These are phyloP conservation scores for Daldinia concentrica DNA, from an alignment of 495 filamentous ascomycete genomes.

Conservation along the genomic window DNA sequence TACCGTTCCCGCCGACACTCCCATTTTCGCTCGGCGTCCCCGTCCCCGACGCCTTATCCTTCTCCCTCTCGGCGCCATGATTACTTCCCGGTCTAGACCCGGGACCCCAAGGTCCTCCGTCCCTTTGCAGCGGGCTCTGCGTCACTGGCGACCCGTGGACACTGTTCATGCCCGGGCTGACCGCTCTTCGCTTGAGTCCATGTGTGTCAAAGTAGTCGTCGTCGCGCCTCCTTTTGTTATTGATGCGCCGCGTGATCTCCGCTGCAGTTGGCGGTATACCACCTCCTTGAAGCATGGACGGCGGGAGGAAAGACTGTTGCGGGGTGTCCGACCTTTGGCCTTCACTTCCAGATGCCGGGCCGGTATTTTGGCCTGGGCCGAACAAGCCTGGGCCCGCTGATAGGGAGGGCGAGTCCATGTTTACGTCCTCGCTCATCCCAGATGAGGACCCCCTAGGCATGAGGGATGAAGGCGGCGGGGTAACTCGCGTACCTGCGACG, in stretches of 20 bases:
- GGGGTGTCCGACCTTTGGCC: slow-evolving; percentile 49
- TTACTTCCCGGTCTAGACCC: slow-evolving; percentile 71
- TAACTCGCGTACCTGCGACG: slow-evolving; percentile 66
- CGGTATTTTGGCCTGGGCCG: slow-evolving; percentile 26
- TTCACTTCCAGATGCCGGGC: slow-evolving; percentile 31
- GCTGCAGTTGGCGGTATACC: slow-evolving; percentile 60
- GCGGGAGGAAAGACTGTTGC: slow-evolving; percentile 54
- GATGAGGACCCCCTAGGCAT: slow-evolving; percentile 66
- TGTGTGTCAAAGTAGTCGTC: slow-evolving; percentile 92
- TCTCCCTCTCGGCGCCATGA: slow-evolving; percentile 51
- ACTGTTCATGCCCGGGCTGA: slow-evolving; percentile 86
- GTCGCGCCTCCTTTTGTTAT: slow-evolving; percentile 83
- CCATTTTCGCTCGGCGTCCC: slow-evolving; percentile 54
- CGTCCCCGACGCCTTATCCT: slow-evolving; percentile 54
- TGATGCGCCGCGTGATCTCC: slow-evolving; percentile 73
- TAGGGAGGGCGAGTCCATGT: slow-evolving; percentile 77
- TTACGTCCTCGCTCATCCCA: slow-evolving; percentile 75
- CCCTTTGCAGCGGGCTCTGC: slow-evolving; percentile 78
- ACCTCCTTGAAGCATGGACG: slow-evolving; percentile 48
- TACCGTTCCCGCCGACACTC: slow-evolving; percentile 41
- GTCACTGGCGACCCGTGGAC: slow-evolving; percentile 89
- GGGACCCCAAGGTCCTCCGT: slow-evolving; percentile 78
- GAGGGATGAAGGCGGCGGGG: slow-evolving; percentile 68
- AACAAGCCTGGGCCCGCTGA: slow-evolving; percentile 51
- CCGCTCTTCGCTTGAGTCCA: slow-evolving; percentile 90